Base-by-base conservation (phyloP, 805 yeast genomes). In the Yarrowia sp. region DNA sequence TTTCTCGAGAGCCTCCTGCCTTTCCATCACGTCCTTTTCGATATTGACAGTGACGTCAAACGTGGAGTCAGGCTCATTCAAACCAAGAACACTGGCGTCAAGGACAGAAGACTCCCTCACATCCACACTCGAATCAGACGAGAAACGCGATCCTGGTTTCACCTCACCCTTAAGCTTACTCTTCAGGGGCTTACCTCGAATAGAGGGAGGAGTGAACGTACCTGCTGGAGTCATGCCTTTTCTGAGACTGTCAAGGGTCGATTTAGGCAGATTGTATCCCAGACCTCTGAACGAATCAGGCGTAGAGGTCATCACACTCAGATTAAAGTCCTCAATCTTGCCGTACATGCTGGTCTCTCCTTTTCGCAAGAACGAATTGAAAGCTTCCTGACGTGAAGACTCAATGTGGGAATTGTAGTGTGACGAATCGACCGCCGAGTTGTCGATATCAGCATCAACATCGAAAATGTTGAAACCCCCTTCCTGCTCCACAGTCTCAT, bases 391-490 rank as follows among this genome's bases (percentile, higher is more conserved):
- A 14, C 17, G 8, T 11, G 60, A 53, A 1, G 39, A 39, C 22
- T 44, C 39, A 7, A 53, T 38, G 45, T 53, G 60, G 8, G 60
- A 53, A 15, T 53, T 53, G 60, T 53, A 53, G n/a, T 38, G 31
- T 14, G 17, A 15, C 8, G 57, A 50, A 13, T 50, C 57, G 11
- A 35, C 57, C 11, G 48, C 48, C 9, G 57, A 18, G 28, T 53
- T 39, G 36, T 53, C 60, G 22, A 38, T 39, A 11, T 53, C 60
- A 4, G 35, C 45, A 15, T 38, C 60, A 4, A 22, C 45, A 3
- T 53, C 60, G 15, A n/a, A 38, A 13, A 53, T 53, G 15, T 53
- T 38, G 38, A 53, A 53, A 9, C 60, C 60, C 2, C 60, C 60
- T 15, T 53, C 60, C 13, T 53, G 60, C 8, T 53, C 38, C 4